Evolutionary conservation across 2,329 filamentous ascomycete species (phyloP), one percentile per base, ranked within the genome.

Genomic region (Trichoderma pleuroti): DNA sequence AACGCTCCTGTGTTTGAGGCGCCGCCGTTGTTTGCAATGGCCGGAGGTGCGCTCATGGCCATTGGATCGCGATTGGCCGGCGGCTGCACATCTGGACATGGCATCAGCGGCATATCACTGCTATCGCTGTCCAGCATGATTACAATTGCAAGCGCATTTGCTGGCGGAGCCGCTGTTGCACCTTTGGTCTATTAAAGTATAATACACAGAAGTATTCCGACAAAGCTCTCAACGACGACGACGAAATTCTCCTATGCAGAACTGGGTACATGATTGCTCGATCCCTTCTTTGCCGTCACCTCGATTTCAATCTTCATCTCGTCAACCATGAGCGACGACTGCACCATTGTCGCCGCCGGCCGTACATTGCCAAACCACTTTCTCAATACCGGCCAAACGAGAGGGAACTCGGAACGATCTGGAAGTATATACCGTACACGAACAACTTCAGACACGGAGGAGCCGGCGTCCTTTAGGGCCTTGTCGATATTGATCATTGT

Each of bases 1-100:
- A 69, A 72, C 6, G 69, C 66, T 21, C 72, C 76, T 0, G 75
- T 72, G 26, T 72, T 79, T 5, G 75, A 81, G 30, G 76, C 84
- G 0, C 75, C 81, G 5, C 80, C 82, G 0, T 28, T 75, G 2
- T 76, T 81, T 72, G 86, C 87, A 0, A 75, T 84, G 0, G 59
- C 83, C 0, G 90, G 90, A 2, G 90, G 90, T 0, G 80, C 86
- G 4, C 71, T 86, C 16, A 86, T 91, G 80, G 84, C 85, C 0
- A 76, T 92, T 10, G 90, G 90, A 1, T 83, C 88, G 1, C 84
- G 89, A 62, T 76, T 91, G 68, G 90, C 87, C 0, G 89, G 89
- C 2, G 90, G 90, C 0, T 92, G 90, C 73, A 91, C 90, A 0
- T 90, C 88, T 6, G 90, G 90, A 0, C 90, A 92, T 76, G 90